Evolutionary conservation across 176 grass and related monocot species (phyloP), one percentile per base, ranked within the genome.

Genomic region (Puccinellia tenuiflora): DNA sequence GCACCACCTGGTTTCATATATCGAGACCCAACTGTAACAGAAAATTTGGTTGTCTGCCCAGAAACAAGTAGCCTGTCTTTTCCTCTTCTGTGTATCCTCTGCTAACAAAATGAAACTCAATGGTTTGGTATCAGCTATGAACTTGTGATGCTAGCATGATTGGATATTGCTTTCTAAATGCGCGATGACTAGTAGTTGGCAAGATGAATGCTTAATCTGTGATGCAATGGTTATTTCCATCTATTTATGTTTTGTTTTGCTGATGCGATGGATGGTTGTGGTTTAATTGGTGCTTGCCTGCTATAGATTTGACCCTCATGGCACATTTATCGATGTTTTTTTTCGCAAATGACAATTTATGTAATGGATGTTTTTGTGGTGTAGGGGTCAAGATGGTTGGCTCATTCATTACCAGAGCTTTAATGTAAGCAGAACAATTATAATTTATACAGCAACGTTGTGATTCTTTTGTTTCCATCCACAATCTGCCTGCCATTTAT

Each of bases 371-470:
- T 78, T 79, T 81, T n/a, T 54, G 17, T 86, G 45, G 5, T 66
- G 8, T 70, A 90, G 79, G 79, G 74, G 2, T 79, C 88, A 88
- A 90, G 73, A 94, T 90, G 94, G 85, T 94, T 5, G 83, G 60
- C 11, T 82, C 94, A 47, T 73, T 97, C 84, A 16, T 97, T 21
- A 94, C 79, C 37, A 85, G 92, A 62, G 66, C 62, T 75, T 81
- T 97, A 48, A 84, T 88, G 94, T 97, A 92, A 87, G 92, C 53
- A 64, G 51, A 24, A 9, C 29, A 26, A 6, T 39, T 55, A 14
- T 37, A 39, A 18, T 67, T 72, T 67, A 24, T 12, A 59, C 43
- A 78, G 34, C 1, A 38, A 6, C 46, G 29, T 4, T 15, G 5
- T 62, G 18, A 61, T 75, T 61, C 16, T 85, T 10, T 42, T 80